These are phyloP conservation scores for Gilbertella persicaria DNA, from an alignment of 371 early-diverging fungal genomes.

Conservation along the genomic window DNA sequence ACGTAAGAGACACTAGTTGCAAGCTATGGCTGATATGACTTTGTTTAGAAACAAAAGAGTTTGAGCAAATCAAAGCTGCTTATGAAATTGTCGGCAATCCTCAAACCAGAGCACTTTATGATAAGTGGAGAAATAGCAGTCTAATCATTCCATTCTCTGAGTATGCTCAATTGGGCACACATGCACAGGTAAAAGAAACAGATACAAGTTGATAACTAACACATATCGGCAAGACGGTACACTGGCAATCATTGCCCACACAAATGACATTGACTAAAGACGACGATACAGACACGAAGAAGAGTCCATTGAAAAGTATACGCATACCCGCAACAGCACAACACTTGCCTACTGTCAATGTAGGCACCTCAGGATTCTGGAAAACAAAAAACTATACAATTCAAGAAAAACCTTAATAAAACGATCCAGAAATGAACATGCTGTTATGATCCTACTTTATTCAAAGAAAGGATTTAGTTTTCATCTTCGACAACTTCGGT, in stretches of 20 bases:
- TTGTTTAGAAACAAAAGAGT: conserved; percentile 1
- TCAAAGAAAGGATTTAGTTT: too few relatives aligned
- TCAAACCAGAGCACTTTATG: conserved; percentile 18
- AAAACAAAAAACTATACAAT: conserved; percentile 9
- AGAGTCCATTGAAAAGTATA: neutral
- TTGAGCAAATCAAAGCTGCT: conserved; percentile 20
- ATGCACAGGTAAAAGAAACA: conserved; percentile 14
- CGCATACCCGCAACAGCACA: neutral
- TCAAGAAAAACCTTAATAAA: conserved; percentile 1
- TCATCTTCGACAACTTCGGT: conserved; percentile 58
- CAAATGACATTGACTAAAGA: conserved; percentile 15
- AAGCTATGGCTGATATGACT: neutral
- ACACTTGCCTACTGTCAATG: neutral
- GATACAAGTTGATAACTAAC: neutral
- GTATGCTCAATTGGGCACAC: conserved; percentile 15
- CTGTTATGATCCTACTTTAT: too few relatives aligned
- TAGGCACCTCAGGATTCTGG: conserved; percentile 16
- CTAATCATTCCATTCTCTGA: conserved; percentile 26
- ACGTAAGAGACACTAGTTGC: neutral
- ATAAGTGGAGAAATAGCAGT: conserved; percentile 24
- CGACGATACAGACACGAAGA: neutral
- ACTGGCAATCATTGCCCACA: conserved; percentile 25
- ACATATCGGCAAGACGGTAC: conserved; percentile 17
- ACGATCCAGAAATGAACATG: too few relatives aligned
- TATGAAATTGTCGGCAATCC: conserved; percentile 26